A percentile compares a stretch with the other conserved stretches of the same genome.
These are phyloP conservation scores for Collybiopsis confluens DNA, from an alignment of 768 basidiomycete genomes.

Conservation along the genomic window DNA sequence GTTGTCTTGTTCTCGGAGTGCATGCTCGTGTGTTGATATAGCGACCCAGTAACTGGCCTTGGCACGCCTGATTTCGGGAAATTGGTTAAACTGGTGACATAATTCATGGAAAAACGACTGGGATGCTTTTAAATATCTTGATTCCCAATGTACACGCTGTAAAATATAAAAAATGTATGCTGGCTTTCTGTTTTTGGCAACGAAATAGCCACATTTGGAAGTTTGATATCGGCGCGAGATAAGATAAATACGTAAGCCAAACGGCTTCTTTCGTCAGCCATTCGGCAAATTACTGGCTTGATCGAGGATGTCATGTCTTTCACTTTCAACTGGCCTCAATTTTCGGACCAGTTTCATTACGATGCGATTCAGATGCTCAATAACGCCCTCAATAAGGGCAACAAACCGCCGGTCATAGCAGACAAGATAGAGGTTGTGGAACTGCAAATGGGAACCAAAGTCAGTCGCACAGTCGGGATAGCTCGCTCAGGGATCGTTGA, in stretches of 20 bases:
- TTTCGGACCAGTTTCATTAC: slow-evolving; percentile 94
- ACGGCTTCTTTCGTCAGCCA: neutral
- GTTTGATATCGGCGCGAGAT: neutral
- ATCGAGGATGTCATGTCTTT: slow-evolving; percentile 62
- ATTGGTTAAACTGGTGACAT: neutral
- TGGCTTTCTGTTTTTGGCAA: neutral
- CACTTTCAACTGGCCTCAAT: slow-evolving; percentile 94
- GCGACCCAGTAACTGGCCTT: slow-evolving; percentile 4
- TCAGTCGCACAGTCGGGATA: slow-evolving; percentile 28
- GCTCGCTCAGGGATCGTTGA: too few species aligned
- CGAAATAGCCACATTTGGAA: neutral
- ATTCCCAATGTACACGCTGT: too few species aligned
- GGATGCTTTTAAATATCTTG: too few species aligned
- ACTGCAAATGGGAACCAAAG: slow-evolving; percentile 98
- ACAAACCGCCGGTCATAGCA: slow-evolving; percentile 95
- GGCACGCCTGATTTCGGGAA: slow-evolving; percentile 7
- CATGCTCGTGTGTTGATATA: neutral
- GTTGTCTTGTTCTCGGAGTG: neutral
- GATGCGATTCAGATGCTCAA: slow-evolving; percentile 97
- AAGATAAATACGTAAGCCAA: neutral
- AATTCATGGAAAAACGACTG: too few species aligned
- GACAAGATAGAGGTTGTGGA: slow-evolving; percentile 98
- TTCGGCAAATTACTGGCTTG: neutral
- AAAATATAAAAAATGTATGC: too few species aligned
- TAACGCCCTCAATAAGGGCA: slow-evolving; percentile 94